Evolutionary conservation across 2,329 filamentous ascomycete species (phyloP).

Genomic region (Coniochaeta pulveracea): DNA sequence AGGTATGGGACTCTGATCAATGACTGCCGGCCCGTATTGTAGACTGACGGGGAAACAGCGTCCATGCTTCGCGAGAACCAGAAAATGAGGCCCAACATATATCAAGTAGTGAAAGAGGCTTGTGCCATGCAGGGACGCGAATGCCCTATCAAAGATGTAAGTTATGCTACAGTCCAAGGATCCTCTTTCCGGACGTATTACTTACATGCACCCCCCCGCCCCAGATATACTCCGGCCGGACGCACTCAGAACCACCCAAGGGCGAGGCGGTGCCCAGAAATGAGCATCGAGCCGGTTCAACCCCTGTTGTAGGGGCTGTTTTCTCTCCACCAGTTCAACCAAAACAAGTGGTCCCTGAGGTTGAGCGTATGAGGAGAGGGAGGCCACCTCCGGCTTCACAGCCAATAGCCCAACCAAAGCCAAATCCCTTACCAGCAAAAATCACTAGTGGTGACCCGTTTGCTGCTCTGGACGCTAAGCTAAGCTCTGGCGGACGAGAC

Average conservation of each 20-base stretch:
- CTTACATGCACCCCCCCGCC: no score
- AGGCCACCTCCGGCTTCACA: conserved; percentile 43
- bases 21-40: conserved; percentile 9
- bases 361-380: conserved; percentile 88
- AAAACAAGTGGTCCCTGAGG: conserved; percentile 69
- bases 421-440: conserved; percentile 57
- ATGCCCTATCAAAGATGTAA: conserved; percentile 79
- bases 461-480: conserved; percentile 69
- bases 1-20: conserved; percentile 39
- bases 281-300: conserved; percentile 37
- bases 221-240: conserved; percentile 59
- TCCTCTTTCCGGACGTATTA: no score
- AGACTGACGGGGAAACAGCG: conserved; percentile 35
- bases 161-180: no score
- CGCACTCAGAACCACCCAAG: conserved; percentile 49
- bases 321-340: conserved; percentile 66
- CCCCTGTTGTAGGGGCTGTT: conserved; percentile 64
- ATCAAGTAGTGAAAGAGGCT: conserved; percentile 77
- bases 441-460: conserved; percentile 74
- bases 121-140: conserved; percentile 83
- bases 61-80: conserved; percentile 87
- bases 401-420: conserved; percentile 32
- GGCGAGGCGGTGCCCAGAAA: conserved; percentile 39
- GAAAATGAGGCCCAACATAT: conserved; percentile 74
- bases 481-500: conserved; percentile 45